These are phyloP conservation scores for Xylaria castorea DNA, from an alignment of 495 filamentous ascomycete species.

Conservation along the genomic window DNA sequence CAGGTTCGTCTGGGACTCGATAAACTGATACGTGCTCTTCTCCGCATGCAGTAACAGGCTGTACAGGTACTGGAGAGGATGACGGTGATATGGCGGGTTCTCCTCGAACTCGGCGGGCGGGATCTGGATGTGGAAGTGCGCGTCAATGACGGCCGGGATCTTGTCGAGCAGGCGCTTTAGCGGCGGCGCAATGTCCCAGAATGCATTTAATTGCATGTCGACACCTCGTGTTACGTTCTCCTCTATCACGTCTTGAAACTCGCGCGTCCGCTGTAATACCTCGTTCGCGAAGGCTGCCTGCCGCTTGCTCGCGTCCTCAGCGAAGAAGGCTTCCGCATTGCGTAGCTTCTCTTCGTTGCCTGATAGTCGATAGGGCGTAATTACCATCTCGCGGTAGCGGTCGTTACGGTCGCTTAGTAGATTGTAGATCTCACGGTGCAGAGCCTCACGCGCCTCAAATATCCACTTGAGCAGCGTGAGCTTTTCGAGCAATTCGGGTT, in stretches of 20 bases:
- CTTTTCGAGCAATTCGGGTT: slow-evolving; percentile 92
- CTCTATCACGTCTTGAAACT: slow-evolving; percentile 83
- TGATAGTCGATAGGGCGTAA: slow-evolving; percentile 77
- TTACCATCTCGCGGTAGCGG: slow-evolving; percentile 79
- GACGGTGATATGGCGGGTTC: slow-evolving; percentile 77
- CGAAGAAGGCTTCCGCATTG: slow-evolving; percentile 81
- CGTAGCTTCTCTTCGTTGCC: slow-evolving; percentile 74
- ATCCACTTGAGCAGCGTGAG: slow-evolving; percentile 96
- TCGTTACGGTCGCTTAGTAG: slow-evolving; percentile 83
- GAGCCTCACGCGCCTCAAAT: slow-evolving; percentile 87
- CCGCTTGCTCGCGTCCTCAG: slow-evolving; percentile 74
- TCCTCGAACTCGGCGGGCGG: slow-evolving; percentile 81
- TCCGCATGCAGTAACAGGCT: slow-evolving; percentile 83
- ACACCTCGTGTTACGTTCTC: slow-evolving; percentile 85
- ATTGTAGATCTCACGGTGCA: slow-evolving; percentile 84
- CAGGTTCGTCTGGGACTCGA: slow-evolving; percentile 91
- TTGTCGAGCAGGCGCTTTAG: slow-evolving; percentile 78
- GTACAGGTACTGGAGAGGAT: slow-evolving; percentile 89
- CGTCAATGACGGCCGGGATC: slow-evolving; percentile 62
- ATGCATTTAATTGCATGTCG: slow-evolving; percentile 87
- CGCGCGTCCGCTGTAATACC: slow-evolving; percentile 71
- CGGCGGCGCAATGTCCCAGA: slow-evolving; percentile 95
- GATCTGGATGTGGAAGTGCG: slow-evolving; percentile 67
- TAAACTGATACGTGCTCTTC: slow-evolving; percentile 93
- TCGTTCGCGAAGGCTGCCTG: slow-evolving; percentile 68